Evolutionary conservation across 1,139 yeast genomes (phyloP).

Genomic region (Pneumocystis carinii): DNA sequence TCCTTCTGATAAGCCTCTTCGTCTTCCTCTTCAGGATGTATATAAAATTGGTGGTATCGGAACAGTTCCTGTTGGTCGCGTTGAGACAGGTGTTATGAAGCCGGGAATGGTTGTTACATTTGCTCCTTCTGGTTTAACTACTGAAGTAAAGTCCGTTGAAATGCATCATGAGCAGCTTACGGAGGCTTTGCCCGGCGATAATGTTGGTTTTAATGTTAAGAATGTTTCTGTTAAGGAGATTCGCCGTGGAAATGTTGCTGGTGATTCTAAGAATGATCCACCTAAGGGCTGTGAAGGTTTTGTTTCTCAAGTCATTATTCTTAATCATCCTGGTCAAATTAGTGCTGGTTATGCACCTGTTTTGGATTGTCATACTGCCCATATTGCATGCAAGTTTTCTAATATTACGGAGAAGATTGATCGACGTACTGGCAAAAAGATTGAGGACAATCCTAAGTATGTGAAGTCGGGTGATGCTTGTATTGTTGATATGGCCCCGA

Average conservation of each 20-base stretch:
- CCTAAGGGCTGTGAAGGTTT: conserved; percentile 70
- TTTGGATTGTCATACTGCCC: conserved; percentile 89
- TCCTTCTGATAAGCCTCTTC: conserved; percentile 81
- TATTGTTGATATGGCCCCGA: conserved; percentile 77
- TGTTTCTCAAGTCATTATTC: conserved; percentile 79
- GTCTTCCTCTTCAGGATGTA: conserved; percentile 84
- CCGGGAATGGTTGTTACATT: conserved; percentile 83
- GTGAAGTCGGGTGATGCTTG: conserved; percentile 91
- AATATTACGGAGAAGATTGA: conserved; percentile 76
- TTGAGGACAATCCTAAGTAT: conserved; percentile 73
- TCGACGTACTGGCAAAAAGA: conserved; percentile 84
- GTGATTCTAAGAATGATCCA: conserved; percentile 92
- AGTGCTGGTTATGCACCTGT: conserved; percentile 90
- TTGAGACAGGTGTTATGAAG: conserved; percentile 83
- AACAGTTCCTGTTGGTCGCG: conserved; percentile 90
- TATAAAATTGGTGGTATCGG: conserved; percentile 91
- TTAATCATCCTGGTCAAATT: conserved; percentile 91
- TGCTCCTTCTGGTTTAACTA: conserved; percentile 86
- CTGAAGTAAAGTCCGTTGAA: conserved; percentile 87
- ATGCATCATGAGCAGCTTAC: conserved; percentile 83
- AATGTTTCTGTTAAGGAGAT: conserved; percentile 86
- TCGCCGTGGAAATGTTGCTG: conserved; percentile 91
- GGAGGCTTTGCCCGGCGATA: conserved; percentile 88
- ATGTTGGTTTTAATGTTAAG: conserved; percentile 90
- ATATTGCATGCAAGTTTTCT: conserved; percentile 85